These are phyloP conservation scores for Fomitiporia mediterranea DNA, from an alignment of 1,284 basidiomycete species.

Conservation along the genomic window DNA sequence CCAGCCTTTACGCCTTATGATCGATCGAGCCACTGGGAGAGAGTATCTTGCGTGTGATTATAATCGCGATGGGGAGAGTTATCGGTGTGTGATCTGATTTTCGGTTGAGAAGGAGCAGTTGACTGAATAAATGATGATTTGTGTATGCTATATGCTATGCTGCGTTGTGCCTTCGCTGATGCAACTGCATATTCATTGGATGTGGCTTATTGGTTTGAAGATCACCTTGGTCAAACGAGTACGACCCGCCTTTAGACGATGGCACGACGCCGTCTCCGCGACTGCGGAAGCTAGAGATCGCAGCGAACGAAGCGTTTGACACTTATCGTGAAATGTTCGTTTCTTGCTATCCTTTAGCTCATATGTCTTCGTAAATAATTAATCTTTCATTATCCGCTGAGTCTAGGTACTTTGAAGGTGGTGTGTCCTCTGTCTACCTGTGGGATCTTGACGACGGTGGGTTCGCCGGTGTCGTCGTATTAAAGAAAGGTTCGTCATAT, in stretches of 20 bases:
- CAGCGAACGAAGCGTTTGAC: slow-evolving; percentile 95
- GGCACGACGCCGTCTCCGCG: slow-evolving; percentile 82
- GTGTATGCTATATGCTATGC: background rate
- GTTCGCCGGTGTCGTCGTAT: slow-evolving; percentile 93
- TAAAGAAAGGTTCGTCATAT: slow-evolving; percentile 93
- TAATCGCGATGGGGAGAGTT: slow-evolving; percentile 94
- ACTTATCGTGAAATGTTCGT: slow-evolving; percentile 92
- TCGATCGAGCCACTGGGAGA: slow-evolving; percentile 74
- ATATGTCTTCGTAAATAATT: background rate
- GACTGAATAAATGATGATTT: background rate
- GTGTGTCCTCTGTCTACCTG: slow-evolving; percentile 95
- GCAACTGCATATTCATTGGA: background rate
- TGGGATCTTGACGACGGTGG: slow-evolving; percentile 97
- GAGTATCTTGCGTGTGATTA: slow-evolving; percentile 98
- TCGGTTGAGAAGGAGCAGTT: background rate
- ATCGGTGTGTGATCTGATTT: slow-evolving; percentile 54
- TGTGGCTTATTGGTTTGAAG: slow-evolving; percentile 38
- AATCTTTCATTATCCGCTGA: background rate
- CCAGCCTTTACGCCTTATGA: slow-evolving; percentile 83
- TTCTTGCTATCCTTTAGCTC: background rate
- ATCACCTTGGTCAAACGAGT: slow-evolving; percentile 97
- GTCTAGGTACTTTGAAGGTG: slow-evolving; percentile 90
- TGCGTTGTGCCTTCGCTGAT: background rate
- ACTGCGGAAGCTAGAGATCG: slow-evolving; percentile 87
- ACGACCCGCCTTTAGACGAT: slow-evolving; percentile 83